These are phyloP conservation scores for Aphanomyces euteiches DNA, from an alignment of 352 stramenopile genomes.

Conservation along the genomic window DNA sequence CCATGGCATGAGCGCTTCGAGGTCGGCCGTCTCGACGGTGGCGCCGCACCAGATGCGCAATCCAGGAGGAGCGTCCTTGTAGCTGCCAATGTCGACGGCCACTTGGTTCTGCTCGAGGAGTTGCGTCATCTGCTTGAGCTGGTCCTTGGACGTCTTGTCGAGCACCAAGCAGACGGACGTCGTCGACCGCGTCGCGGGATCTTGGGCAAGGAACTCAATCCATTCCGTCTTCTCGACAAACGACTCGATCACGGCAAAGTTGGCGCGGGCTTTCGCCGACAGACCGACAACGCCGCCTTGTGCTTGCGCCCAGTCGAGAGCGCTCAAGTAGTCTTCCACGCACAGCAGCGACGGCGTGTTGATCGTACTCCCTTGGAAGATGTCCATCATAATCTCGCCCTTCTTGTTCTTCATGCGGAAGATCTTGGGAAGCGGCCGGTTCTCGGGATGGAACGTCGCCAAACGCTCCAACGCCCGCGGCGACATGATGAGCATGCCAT, in stretches of 20 bases:
- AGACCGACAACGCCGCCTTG: constrained; percentile 92
- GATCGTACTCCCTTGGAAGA: constrained; percentile 99
- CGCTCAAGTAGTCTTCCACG: constrained; percentile 99
- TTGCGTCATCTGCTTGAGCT: constrained; percentile 96
- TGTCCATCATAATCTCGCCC: constrained; percentile 89
- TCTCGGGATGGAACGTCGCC: constrained; percentile 89
- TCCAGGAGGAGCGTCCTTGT: constrained; percentile 96
- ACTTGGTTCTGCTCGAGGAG: constrained; percentile 95
- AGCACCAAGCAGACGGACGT: constrained; percentile 97
- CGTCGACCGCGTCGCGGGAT: constrained; percentile 91
- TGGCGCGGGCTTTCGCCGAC: constrained; percentile 91
- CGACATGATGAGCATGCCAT: constrained; percentile 97
- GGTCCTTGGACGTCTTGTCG: constrained; percentile 83
- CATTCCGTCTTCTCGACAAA: constrained; percentile 96
- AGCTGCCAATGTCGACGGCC: constrained; percentile 97
- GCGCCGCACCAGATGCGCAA: constrained; percentile 99
- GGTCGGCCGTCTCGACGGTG: constrained; percentile 97
- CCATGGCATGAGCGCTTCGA: constrained; percentile 98
- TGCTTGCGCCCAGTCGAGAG: constrained; percentile 93
- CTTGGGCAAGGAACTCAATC: constrained; percentile 96
- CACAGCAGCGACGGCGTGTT: constrained; percentile 99
- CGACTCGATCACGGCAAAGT: constrained; percentile 93
- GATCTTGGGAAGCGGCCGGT: constrained; percentile 97
- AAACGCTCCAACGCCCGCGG: constrained; percentile 95
- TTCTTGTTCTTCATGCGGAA: constrained; percentile 97